Conservation (phyloP, 2,329 filamentous ascomycete species). For the Akanthomyces dipterigenus region DNA sequence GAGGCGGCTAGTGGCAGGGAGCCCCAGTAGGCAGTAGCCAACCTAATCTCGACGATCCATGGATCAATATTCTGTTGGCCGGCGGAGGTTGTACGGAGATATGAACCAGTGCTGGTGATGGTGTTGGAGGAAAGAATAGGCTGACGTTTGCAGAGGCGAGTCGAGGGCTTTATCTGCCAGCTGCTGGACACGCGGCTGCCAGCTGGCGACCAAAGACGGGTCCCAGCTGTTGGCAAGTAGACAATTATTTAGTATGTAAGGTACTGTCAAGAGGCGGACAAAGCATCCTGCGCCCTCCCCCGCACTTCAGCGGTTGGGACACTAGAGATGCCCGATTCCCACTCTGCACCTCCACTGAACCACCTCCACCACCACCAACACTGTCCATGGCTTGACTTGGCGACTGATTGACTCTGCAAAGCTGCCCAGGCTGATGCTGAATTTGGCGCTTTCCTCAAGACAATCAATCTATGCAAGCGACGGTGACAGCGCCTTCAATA, state of each 20-base stretch:
- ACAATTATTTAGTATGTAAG: not conserved
- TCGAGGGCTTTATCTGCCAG: not conserved
- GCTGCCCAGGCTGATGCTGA: too few species aligned
- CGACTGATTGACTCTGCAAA: too few species aligned
- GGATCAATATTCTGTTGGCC: not conserved
- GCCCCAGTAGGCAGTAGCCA: conserved; percentile 10
- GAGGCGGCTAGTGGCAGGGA: not conserved
- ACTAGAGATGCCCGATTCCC: not conserved
- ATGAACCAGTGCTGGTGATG: not conserved
- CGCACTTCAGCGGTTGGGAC: not conserved
- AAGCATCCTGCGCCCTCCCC: not conserved
- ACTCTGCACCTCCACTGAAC: not conserved
- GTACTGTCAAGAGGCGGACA: not conserved
- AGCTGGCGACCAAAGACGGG: not conserved
- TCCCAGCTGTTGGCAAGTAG: not conserved
- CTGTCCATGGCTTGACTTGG: not conserved
- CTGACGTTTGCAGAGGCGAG: not conserved
- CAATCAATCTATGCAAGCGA: conserved; percentile 59
- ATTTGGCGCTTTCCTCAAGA: conserved; percentile 44
- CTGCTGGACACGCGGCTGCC: not conserved
- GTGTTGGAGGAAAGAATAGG: not conserved
- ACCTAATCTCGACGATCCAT: conserved; percentile 25
- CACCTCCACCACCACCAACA: not conserved
- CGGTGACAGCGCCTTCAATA: too few species aligned
- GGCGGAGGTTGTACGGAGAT: conserved; percentile 5